Conservation (phyloP, 108 stramenopile genomes). For the Skeletonema grethae region DNA sequence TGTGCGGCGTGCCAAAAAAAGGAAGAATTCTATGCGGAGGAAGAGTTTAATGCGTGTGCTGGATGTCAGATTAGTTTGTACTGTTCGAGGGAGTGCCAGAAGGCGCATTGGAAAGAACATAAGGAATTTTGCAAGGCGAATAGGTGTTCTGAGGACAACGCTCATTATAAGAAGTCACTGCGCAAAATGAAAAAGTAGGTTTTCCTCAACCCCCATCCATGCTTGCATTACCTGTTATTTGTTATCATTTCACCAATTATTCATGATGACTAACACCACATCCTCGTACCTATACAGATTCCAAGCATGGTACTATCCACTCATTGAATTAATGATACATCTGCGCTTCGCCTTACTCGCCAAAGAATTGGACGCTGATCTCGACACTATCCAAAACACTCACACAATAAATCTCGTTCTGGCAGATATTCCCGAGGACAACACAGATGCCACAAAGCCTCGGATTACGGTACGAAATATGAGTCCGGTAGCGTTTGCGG, state of each 20-base stretch:
- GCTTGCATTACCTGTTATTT: too few species aligned
- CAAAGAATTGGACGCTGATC: background rate
- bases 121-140: background rate
- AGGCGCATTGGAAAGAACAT: constrained; percentile 2
- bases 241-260: too few species aligned
- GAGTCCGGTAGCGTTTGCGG: background rate
- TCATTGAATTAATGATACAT: constrained; percentile 2
- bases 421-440: background rate
- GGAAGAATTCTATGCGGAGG: background rate
- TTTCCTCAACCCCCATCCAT: too few species aligned
- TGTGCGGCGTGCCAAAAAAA: background rate
- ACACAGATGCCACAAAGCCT: background rate
- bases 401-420: background rate
- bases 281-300: background rate
- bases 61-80: background rate
- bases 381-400: background rate
- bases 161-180: background rate
- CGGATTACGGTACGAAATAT: background rate
- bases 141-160: background rate
- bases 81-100: background rate
- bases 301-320: background rate
- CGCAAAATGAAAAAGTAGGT: background rate
- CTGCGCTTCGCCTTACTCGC: background rate
- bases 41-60: background rate
- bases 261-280: too few species aligned